phyloP scores from a whole-genome alignment of 257 asterid species.

The Haberlea rhodopensis region DNA sequence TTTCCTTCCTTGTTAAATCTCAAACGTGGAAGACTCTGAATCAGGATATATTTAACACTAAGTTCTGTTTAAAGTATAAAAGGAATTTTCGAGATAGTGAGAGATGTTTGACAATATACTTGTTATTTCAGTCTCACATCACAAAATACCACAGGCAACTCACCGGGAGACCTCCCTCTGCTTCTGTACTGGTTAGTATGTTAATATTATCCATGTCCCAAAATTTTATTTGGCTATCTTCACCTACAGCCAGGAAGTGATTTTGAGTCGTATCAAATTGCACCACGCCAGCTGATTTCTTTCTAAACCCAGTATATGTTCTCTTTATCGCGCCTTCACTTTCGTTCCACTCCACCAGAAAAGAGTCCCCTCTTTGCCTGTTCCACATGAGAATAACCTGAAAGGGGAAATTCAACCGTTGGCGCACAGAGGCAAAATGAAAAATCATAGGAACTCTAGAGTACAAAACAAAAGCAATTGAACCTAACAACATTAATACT shows the following conservation, averaged over 20 bases:
- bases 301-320: constrained; percentile 77
- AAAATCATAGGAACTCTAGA: constrained; percentile 9
- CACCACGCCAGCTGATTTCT: constrained; percentile 75
- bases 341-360: constrained; percentile 97
- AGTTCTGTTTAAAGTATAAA: not conserved
- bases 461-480: not conserved
- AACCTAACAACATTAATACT: not conserved
- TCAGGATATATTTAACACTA: constrained; percentile 11
- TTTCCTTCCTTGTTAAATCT: constrained; percentile 95
- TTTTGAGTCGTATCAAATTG: constrained; percentile 95
- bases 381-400: constrained; percentile 98
- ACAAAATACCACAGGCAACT: constrained; percentile 33
- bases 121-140: constrained; percentile 9
- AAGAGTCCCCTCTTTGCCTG: constrained; percentile 97
- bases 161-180: constrained; percentile 95
- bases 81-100: not conserved
- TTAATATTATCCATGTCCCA: constrained; percentile 94
- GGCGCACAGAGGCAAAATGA: constrained; percentile 17
- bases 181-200: constrained; percentile 63
- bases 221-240: constrained; percentile 89
- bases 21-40: constrained; percentile 86
- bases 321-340: constrained; percentile 98
- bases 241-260: constrained; percentile 95
- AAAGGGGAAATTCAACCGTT: constrained; percentile 26
- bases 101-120: not conserved